Conservation (phyloP, 106 monocot genomes). For the Ottelia alismoides region DNA sequence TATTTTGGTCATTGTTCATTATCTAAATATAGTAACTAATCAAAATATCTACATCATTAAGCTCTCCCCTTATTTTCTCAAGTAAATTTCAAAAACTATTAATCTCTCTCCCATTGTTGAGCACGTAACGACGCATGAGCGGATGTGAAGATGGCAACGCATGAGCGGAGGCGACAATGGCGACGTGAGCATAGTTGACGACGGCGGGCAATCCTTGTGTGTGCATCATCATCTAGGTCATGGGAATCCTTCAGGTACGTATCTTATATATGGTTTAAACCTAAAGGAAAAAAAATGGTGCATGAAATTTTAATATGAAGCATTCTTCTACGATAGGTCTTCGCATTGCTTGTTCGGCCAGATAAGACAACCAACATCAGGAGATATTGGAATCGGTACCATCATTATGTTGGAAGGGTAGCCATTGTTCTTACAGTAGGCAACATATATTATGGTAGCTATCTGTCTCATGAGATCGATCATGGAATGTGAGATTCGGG, state of each 20-base stretch:
- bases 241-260: slow-evolving; percentile 81
- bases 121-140: too few relatives aligned
- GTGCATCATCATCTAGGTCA: slow-evolving; percentile 66
- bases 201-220: slow-evolving; percentile 70
- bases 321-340: background rate
- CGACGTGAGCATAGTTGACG: slow-evolving; percentile 48
- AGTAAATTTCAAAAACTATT: too few relatives aligned
- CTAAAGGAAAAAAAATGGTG: background rate
- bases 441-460: slow-evolving; percentile 25
- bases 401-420: slow-evolving; percentile 14
- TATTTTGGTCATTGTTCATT: too few relatives aligned
- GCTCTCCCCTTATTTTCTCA: too few relatives aligned
- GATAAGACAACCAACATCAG: slow-evolving; percentile 5
- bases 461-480: slow-evolving; percentile 17
- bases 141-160: too few relatives aligned
- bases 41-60: too few relatives aligned
- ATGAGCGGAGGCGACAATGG: slow-evolving; percentile 50
- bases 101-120: too few relatives aligned
- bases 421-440: slow-evolving; percentile 13
- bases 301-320: background rate
- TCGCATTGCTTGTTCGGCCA: slow-evolving; percentile 5
- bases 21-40: too few relatives aligned
- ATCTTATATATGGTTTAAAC: background rate
- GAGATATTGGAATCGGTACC: slow-evolving; percentile 12
- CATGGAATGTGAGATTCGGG: slow-evolving; percentile 19